Evolutionary conservation across 495 filamentous ascomycete genomes (phyloP), one percentile per base, ranked within the genome.

Genomic region (Tuber calosporum): DNA sequence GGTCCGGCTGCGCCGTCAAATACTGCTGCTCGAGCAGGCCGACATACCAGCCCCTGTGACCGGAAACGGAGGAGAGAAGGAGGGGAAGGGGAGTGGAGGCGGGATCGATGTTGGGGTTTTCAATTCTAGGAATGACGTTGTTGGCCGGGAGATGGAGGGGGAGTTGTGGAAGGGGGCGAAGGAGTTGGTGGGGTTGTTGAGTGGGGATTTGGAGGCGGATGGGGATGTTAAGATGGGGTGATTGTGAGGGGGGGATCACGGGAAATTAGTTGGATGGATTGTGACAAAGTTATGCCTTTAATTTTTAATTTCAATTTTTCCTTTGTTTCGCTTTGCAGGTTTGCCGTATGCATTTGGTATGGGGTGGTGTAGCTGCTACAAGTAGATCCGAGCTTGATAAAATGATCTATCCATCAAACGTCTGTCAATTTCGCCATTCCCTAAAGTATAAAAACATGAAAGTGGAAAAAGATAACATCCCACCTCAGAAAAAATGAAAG

Each of bases 81-180:
- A 70, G 13, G 58, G 71, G 6, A 79, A 82, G 77, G 53, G 53
- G 53, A 72, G 83, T 69, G 85, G 84, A 66, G 83, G 84, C 37
- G 86, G 85, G 30, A 78, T 88, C 72, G 90, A 92, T 82, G 85
- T 91, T n/a, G 89, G 90, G 69, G 89, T 88, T 85, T 81, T 92
- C 79, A 92, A 92, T 77, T 88, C 87, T 76, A 84, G 90, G 76
- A 89, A 89, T 72, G 87, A 90, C 77, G 87, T 87, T 17, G 87
- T 90, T 38, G 88, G 86, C 13, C 87, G 86, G 77, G 87, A 88
- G 71, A 90, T 88, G 83, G 88, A 91, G 79, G 86, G 85, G 20
- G 89, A 91, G 81, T 76, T 91, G 41, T 88, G 89, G 88, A 84
- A 84, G 72, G 84, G 87, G 71, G 87, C 87, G 22, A 72, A 74